phyloP scores from a whole-genome alignment of 2,329 filamentous ascomycete species.

The Aspergillus sp. region DNA sequence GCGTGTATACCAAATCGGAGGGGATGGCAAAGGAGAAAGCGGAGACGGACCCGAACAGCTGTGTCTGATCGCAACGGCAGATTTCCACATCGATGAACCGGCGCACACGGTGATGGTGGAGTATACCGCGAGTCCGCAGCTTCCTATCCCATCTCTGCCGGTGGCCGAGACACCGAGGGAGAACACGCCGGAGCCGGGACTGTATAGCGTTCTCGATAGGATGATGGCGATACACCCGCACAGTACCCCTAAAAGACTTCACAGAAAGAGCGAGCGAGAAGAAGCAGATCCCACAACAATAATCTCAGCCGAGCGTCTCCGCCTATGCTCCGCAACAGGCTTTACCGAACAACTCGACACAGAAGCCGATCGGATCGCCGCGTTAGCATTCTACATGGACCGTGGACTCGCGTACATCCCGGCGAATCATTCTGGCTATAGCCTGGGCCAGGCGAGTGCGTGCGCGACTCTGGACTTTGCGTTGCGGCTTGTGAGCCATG shows the following conservation, averaged over 20 bases:
- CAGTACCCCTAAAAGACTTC: no score
- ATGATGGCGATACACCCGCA: background rate
- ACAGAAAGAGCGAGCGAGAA: background rate
- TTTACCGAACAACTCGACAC: background rate
- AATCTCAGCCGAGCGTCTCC: background rate
- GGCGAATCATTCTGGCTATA: background rate
- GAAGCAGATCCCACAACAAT: background rate
- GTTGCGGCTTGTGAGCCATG: background rate
- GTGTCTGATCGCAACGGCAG: background rate
- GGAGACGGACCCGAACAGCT: background rate
- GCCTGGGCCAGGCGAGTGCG: background rate
- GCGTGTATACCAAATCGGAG: background rate
- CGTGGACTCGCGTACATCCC: background rate
- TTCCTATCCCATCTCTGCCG: background rate
- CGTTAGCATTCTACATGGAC: constrained; percentile 2
- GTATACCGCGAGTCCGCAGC: background rate
- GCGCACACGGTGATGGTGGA: background rate
- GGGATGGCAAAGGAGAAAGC: background rate
- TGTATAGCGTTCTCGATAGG: background rate
- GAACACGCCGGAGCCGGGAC: background rate
- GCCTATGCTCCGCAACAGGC: no score
- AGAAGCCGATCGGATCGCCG: background rate
- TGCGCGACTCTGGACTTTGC: background rate
- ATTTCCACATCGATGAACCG: background rate
- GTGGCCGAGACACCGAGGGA: background rate